Conservation (phyloP, 169 alveolate species). For the Eimeria acervulina region DNA sequence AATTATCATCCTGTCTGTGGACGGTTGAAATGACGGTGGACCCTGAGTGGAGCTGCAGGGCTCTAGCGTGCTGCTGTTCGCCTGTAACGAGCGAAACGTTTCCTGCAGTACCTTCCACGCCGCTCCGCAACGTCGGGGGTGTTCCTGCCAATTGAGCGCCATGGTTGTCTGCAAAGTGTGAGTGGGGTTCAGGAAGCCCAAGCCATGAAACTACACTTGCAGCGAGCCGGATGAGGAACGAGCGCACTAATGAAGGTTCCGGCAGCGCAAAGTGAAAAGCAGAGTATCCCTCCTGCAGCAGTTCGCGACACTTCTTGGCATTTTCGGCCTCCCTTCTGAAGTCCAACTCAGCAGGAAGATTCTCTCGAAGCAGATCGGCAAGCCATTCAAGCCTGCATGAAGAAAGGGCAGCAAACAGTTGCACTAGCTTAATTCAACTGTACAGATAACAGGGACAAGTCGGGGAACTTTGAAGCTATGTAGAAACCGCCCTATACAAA, state of each 20-base stretch:
- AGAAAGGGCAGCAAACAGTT: neutral
- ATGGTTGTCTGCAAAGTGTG: neutral
- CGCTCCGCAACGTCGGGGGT: neutral
- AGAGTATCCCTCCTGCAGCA: slow-evolving; percentile 47
- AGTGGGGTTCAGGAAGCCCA: slow-evolving; percentile 9
- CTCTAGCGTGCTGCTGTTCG: neutral
- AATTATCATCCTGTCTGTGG: neutral
- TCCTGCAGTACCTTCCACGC: neutral
- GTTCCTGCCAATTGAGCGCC: neutral
- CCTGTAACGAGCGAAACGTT: neutral
- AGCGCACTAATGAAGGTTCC: slow-evolving; percentile 16
- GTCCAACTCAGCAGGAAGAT: slow-evolving; percentile 82
- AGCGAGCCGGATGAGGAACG: slow-evolving; percentile 40
- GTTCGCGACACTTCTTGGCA: slow-evolving; percentile 62
- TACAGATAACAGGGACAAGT: neutral
- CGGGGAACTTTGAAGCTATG: neutral
- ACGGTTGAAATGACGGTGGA: neutral
- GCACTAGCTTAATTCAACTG: neutral
- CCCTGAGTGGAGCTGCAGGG: neutral
- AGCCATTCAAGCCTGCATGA: slow-evolving; percentile 82
- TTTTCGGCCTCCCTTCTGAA: slow-evolving; percentile 80
- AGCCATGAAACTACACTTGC: slow-evolving; percentile 32
- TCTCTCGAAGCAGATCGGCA: slow-evolving; percentile 73
- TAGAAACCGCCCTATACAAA: neutral
- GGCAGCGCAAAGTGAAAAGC: slow-evolving; percentile 47